Conservation (phyloP, 352 stramenopile species). For the Phytophthora boehmeriae region DNA sequence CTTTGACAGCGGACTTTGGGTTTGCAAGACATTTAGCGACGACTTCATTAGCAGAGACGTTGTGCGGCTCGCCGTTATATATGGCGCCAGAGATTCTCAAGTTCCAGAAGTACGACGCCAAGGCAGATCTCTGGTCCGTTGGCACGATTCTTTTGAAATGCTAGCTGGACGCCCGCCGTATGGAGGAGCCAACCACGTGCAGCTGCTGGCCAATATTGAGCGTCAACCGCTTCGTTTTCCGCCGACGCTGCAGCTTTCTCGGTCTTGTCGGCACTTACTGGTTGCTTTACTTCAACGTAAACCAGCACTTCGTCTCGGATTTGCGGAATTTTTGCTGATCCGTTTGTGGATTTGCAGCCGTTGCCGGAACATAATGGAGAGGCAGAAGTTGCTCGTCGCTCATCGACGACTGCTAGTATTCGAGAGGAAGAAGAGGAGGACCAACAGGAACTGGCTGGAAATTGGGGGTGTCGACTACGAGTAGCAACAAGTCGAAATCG, state of each 20-base stretch:
- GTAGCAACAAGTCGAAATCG: slow-evolving; percentile 18
- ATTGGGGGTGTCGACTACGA: slow-evolving; percentile 17
- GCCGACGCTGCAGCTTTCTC: slow-evolving; percentile 75
- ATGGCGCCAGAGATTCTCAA: slow-evolving; percentile 98
- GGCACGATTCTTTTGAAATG: slow-evolving; percentile 96
- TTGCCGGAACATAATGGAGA: slow-evolving; percentile 27
- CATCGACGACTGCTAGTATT: slow-evolving; percentile 50
- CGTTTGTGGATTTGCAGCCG: slow-evolving; percentile 54
- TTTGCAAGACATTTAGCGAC: slow-evolving; percentile 95
- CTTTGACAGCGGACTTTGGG: slow-evolving; percentile 92
- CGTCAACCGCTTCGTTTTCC: slow-evolving; percentile 89
- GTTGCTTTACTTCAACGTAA: slow-evolving; percentile 86
- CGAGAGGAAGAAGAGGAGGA: slow-evolving; percentile 62
- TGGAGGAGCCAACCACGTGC: slow-evolving; percentile 94
- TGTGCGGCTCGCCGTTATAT: slow-evolving; percentile 96
- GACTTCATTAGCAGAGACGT: slow-evolving; percentile 93
- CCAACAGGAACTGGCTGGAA: slow-evolving; percentile 29
- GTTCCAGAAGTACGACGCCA: slow-evolving; percentile 95
- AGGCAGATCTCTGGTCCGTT: slow-evolving; percentile 96
- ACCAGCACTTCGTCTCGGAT: slow-evolving; percentile 84
- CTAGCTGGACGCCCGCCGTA: slow-evolving; percentile 93
- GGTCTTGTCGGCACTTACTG: slow-evolving; percentile 82
- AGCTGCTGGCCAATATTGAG: slow-evolving; percentile 95
- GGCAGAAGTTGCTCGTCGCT: slow-evolving; percentile 18
- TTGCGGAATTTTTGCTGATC: slow-evolving; percentile 91